phyloP scores from a whole-genome alignment of 768 basidiomycete genomes.

The Hortiboletus campestris region DNA sequence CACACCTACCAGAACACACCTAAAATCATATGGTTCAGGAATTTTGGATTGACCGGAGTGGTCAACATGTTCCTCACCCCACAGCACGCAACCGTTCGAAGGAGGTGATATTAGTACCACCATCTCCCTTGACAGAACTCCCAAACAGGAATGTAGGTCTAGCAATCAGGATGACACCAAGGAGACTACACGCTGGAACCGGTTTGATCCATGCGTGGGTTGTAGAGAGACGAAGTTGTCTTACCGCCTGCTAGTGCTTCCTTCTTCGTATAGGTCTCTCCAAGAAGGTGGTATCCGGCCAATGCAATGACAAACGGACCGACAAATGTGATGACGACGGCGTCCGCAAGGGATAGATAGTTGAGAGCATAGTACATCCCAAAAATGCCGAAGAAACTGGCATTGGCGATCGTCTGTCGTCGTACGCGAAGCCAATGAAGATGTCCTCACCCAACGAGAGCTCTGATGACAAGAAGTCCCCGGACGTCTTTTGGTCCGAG shows the following conservation, averaged over 20 bases:
- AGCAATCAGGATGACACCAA: slow-evolving; percentile 80
- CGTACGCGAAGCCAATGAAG: not conserved
- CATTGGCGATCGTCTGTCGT: not conserved
- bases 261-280: slow-evolving; percentile 53
- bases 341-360: slow-evolving; percentile 77
- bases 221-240: not conserved
- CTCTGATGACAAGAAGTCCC: slow-evolving; percentile 52
- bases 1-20: slow-evolving; percentile 65
- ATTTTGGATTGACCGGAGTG: not conserved
- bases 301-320: slow-evolving; percentile 64
- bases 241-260: slow-evolving; percentile 57
- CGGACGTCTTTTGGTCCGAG: slow-evolving; percentile 71
- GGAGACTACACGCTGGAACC: slow-evolving; percentile 55
- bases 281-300: slow-evolving; percentile 57
- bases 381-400: slow-evolving; percentile 70
- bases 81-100: slow-evolving; percentile 57
- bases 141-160: slow-evolving; percentile 77
- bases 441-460: slow-evolving; percentile 55
- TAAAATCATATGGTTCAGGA: slow-evolving; percentile 21
- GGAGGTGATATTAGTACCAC: slow-evolving; percentile 11
- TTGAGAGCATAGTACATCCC: slow-evolving; percentile 70
- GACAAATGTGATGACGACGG: slow-evolving; percentile 75
- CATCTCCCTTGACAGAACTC: not conserved
- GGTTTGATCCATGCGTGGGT: not conserved
- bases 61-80: slow-evolving; percentile 35